Evolutionary conservation across 2,329 filamentous ascomycete species (phyloP).

Genomic region (Fusarium odoratissimum): DNA sequence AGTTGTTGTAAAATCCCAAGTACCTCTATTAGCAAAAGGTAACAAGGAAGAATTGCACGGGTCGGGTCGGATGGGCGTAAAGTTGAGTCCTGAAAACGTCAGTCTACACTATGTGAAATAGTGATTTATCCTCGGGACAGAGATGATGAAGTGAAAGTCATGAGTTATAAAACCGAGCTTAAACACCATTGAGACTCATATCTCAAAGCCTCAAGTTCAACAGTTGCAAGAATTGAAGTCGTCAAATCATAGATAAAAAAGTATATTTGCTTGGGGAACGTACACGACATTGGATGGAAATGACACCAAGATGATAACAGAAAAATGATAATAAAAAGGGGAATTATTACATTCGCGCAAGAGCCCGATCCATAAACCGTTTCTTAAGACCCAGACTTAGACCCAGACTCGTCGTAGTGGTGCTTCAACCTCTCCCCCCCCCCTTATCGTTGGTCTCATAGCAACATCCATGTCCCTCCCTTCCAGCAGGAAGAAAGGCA

Average conservation of each 20-base stretch:
- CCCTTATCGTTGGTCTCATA: conserved; percentile 24
- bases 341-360: conserved; percentile 63
- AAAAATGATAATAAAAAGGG: conserved; percentile 53
- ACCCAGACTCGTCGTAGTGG: conserved; percentile 44
- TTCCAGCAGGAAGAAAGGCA: conserved; percentile 25
- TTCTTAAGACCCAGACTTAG: conserved; percentile 37
- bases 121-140: background rate
- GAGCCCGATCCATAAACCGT: conserved; percentile 46
- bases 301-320: conserved; percentile 39
- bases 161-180: background rate
- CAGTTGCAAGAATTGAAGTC: background rate
- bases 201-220: background rate
- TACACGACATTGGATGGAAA: conserved; percentile 42
- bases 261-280: conserved; percentile 41
- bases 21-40: background rate
- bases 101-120: background rate
- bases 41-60: background rate
- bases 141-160: background rate
- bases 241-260: conserved; percentile 32
- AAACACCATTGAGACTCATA: too few species aligned
- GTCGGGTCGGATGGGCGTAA: background rate
- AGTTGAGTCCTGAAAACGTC: background rate
- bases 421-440: conserved; percentile 42
- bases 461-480: conserved; percentile 24
- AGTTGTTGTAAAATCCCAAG: background rate